Conservation (phyloP, 257 asterid species). For the Solanum rostratum region DNA sequence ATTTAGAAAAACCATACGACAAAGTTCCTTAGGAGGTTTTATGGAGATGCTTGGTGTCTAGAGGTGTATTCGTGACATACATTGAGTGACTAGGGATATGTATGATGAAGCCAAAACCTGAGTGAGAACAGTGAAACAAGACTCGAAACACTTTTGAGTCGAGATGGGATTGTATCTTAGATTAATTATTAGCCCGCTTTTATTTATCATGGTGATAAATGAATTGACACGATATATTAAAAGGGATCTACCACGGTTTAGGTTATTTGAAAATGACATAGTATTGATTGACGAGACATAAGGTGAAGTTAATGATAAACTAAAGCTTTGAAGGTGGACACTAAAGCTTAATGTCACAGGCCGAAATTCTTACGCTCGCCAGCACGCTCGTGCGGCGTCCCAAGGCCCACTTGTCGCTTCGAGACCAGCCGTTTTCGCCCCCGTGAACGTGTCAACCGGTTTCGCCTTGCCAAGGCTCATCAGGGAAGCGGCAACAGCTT, state of each 20-base stretch:
- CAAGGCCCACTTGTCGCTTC: too few relatives aligned
- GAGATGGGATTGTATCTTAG: neutral
- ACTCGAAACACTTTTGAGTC: neutral
- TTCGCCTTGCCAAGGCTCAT: too few relatives aligned
- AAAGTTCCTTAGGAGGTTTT: neutral
- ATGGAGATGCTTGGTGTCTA: neutral
- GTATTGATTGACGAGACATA: neutral
- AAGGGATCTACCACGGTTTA: neutral
- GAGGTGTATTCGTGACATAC: neutral
- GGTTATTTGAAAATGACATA: neutral
- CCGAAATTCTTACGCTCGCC: too few relatives aligned
- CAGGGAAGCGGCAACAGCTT: too few relatives aligned
- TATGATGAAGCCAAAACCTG: neutral
- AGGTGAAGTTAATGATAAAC: neutral
- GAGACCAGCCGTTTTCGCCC: too few relatives aligned
- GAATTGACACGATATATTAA: neutral
- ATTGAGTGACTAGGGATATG: neutral
- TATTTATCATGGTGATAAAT: neutral
- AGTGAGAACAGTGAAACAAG: neutral
- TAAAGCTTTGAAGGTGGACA: neutral
- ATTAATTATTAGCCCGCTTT: neutral
- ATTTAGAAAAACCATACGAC: neutral
- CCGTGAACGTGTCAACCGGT: too few relatives aligned
- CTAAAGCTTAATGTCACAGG: neutral
- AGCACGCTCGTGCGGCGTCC: too few relatives aligned